Base-by-base conservation (phyloP, 1,284 basidiomycete genomes). In the Polyporus tsugae region DNA sequence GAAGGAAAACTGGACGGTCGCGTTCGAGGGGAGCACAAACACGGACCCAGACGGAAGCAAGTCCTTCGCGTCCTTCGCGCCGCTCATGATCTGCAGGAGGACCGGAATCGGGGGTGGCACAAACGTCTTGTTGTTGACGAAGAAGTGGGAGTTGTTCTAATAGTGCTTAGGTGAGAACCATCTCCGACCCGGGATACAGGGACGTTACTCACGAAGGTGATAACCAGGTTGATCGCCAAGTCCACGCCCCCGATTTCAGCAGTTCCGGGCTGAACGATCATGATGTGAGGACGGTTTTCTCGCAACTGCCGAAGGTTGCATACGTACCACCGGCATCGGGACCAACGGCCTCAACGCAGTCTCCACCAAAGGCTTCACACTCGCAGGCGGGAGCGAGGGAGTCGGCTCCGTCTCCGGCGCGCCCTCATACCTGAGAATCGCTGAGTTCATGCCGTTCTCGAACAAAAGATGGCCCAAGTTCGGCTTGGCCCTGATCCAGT, bases 391-490 rank as follows among this genome's bases (percentile, higher is more conserved):
- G 13, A 29, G 36, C n/a, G 67, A 76, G 19, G 81, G 80, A 5
- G 75, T 82, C 0, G 86, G 88, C 39, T 89, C 86, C 11, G 59
- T 59, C 0, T 67, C 67, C 0, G 77, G 71, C 3, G 88, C 89
- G 6, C 84, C 84, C 0, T 57, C 67, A 72, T 91, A 91, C 22
- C 85, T 82, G 38, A 90, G 73, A 65, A 91, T 86, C 2, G 87
- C 89, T 19, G 80, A 79, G 72, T 87, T 87, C 53, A 82, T 73
- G 5, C 83, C 83, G 10, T 77, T 78, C 0, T 66, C 74, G 69
- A 84, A 69, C n/a, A 63, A 80, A 29, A 75, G 74, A 17, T 74
- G 75, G 15, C 81, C 80, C n/a, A 70, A 55, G 62, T 79, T 80
- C 0, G 84, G 83, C 39, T 64, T 60, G 1, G 74, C 70, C 36